Conservation (phyloP, 108 stramenopile species). For the Cylindrotheca closterium region DNA sequence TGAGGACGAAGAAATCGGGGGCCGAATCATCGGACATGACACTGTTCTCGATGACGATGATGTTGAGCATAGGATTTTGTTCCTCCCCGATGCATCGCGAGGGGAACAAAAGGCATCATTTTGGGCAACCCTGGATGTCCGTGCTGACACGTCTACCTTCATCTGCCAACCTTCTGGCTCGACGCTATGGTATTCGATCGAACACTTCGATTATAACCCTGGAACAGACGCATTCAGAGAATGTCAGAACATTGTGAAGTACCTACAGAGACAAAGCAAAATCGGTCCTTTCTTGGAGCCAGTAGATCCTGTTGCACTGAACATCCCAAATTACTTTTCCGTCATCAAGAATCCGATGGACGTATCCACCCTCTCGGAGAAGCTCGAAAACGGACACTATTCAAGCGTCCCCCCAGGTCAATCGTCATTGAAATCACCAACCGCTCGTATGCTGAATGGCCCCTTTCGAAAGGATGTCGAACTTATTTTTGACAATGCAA, state of each 20-base stretch:
- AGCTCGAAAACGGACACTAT: slow-evolving; percentile 84
- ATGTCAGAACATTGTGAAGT: slow-evolving; percentile 56
- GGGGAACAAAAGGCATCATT: slow-evolving; percentile 26
- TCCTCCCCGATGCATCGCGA: slow-evolving; percentile 25
- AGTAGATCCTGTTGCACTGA: slow-evolving; percentile 91
- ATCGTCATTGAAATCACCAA: slow-evolving; percentile 33
- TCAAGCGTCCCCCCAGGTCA: slow-evolving; percentile 56
- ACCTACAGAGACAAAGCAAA: slow-evolving; percentile 50
- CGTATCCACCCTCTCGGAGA: slow-evolving; percentile 75
- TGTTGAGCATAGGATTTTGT: slow-evolving; percentile 36
- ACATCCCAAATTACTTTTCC: slow-evolving; percentile 85
- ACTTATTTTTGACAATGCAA: slow-evolving; percentile 86
- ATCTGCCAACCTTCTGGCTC: slow-evolving; percentile 25
- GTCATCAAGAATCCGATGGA: slow-evolving; percentile 96
- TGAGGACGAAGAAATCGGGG: slow-evolving; percentile 21
- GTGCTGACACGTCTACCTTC: slow-evolving; percentile 29
- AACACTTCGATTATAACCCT: slow-evolving; percentile 66
- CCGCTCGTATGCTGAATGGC: slow-evolving; percentile 70
- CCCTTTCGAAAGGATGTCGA: slow-evolving; percentile 69
- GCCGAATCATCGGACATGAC: slow-evolving; percentile 43
- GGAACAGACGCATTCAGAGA: slow-evolving; percentile 63
- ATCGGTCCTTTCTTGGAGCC: slow-evolving; percentile 73
- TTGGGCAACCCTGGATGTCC: slow-evolving; percentile 63
- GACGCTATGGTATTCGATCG: slow-evolving; percentile 44
- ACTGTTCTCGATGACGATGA: slow-evolving; percentile 17